These are phyloP conservation scores for Austroboletus eburneus DNA, from an alignment of 768 basidiomycete species.

Conservation along the genomic window DNA sequence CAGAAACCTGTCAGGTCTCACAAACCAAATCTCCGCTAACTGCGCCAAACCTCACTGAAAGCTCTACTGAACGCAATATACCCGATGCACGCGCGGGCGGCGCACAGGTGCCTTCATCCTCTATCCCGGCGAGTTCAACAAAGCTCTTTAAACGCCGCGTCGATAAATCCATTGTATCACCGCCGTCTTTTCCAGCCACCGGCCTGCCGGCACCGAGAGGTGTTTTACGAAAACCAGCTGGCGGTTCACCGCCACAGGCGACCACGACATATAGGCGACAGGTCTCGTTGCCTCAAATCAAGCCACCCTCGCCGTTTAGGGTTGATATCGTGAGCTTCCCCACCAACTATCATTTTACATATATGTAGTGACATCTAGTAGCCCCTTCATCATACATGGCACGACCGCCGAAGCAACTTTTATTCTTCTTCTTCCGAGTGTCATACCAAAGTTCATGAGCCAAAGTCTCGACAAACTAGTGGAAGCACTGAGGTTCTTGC, in stretches of 20 bases:
- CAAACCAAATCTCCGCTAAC: neutral
- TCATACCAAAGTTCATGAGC: neutral
- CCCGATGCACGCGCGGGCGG: neutral
- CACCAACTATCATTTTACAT: neutral
- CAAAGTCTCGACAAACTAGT: slow-evolving; percentile 6
- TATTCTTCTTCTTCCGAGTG: neutral
- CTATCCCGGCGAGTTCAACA: neutral
- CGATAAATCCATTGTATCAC: neutral
- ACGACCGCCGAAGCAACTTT: slow-evolving; percentile 22
- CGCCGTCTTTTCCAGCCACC: neutral
- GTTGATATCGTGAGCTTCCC: slow-evolving; percentile 24
- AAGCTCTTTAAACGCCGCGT: slow-evolving; percentile 9
- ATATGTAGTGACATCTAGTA: slow-evolving; percentile 15
- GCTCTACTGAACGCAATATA: neutral
- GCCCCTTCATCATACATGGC: slow-evolving; percentile 31
- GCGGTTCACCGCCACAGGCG: neutral
- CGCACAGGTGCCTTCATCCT: neutral
- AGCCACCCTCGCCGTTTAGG: slow-evolving; percentile 22
- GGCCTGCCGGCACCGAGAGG: neutral
- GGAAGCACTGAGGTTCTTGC: slow-evolving; percentile 26
- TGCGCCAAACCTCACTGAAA: neutral
- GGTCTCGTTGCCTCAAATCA: slow-evolving; percentile 19
- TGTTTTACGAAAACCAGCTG: slow-evolving; percentile 5
- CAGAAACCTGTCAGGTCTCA: neutral
- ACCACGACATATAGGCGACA: slow-evolving; percentile 1